Percentiles rank a stretch among this genome's conserved stretches.
These are phyloP conservation scores for Ascochyta pisi DNA, from an alignment of 2,329 filamentous ascomycete genomes.

Conservation along the genomic window DNA sequence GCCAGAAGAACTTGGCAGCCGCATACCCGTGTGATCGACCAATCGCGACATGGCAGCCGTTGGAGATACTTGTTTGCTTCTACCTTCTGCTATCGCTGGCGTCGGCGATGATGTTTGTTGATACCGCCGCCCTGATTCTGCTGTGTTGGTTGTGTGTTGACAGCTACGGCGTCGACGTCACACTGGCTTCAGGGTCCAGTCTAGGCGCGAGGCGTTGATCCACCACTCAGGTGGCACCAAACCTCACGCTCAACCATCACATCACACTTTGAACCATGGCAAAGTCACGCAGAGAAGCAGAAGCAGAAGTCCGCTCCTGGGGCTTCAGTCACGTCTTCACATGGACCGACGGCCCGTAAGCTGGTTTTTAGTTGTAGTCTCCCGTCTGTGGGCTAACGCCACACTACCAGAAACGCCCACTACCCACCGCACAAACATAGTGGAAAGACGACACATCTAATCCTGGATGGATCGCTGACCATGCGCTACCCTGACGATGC, in stretches of 20 bases:
- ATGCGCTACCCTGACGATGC: constrained; percentile 70
- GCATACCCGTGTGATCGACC: constrained; percentile 29
- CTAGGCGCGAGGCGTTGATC: constrained; percentile 6
- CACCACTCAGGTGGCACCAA: background rate
- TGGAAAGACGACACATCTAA: constrained; percentile 72
- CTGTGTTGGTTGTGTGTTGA: constrained; percentile 5
- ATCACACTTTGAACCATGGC: constrained; percentile 28
- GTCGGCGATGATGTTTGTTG: background rate
- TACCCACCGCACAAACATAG: constrained; percentile 72
- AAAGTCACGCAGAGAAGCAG: constrained; percentile 58
- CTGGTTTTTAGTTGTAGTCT: background rate
- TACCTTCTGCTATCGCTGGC: background rate
- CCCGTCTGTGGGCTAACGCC: constrained; percentile 12
- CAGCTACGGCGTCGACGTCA: constrained; percentile 11
- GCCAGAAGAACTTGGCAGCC: constrained; percentile 33
- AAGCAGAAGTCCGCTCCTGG: constrained; percentile 71
- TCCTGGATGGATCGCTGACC: constrained; percentile 69
- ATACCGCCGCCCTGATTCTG: background rate
- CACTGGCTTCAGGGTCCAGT: constrained; percentile 10
- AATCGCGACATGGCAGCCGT: constrained; percentile 20
- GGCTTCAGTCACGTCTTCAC: constrained; percentile 74
- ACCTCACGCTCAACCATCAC: background rate
- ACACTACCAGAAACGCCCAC: constrained; percentile 64
- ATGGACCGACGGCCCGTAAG: constrained; percentile 74
- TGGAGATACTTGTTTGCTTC: background rate